Percentiles rank a stretch among this genome's conserved stretches.
These are phyloP conservation scores for Medicago arabica DNA, from an alignment of 306 rosid species.

Conservation along the genomic window DNA sequence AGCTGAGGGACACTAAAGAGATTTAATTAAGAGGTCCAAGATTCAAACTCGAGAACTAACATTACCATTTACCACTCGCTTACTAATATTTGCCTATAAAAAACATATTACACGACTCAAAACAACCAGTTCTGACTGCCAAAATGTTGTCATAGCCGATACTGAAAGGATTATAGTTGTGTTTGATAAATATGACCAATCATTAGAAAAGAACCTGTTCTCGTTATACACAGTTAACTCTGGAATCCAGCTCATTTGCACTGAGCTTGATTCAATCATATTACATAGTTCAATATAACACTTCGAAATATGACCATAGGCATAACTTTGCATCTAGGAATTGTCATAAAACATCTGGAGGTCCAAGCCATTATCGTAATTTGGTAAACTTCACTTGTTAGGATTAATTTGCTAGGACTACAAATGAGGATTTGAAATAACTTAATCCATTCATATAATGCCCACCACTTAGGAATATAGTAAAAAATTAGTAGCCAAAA, in stretches of 20 bases:
- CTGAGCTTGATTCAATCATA: slow-evolving; percentile 13
- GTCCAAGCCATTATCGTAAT: slow-evolving; percentile 6
- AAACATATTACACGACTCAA: slow-evolving; percentile 6
- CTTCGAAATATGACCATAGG: neutral
- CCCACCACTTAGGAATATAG: slow-evolving; percentile 10
- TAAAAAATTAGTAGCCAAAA: slow-evolving; percentile 34
- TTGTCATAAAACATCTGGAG: slow-evolving; percentile 5
- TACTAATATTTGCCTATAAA: neutral
- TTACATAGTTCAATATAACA: slow-evolving; percentile 8
- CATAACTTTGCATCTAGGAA: slow-evolving; percentile 7
- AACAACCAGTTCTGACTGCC: slow-evolving; percentile 22
- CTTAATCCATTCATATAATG: slow-evolving; percentile 31
- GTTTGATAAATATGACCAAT: slow-evolving; percentile 13
- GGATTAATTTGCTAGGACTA: slow-evolving; percentile 17
- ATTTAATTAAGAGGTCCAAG: neutral
- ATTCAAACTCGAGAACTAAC: neutral
- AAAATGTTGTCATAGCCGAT: neutral
- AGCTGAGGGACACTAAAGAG: too few species aligned
- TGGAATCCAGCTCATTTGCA: slow-evolving; percentile 12
- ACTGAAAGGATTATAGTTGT: slow-evolving; percentile 22
- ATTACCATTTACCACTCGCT: neutral
- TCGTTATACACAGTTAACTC: neutral
- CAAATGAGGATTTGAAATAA: slow-evolving; percentile 24
- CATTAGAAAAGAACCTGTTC: neutral
- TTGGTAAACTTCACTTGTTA: slow-evolving; percentile 6